phyloP scores from a whole-genome alignment of 345 rosid species.

The Euphorbia lathyris region DNA sequence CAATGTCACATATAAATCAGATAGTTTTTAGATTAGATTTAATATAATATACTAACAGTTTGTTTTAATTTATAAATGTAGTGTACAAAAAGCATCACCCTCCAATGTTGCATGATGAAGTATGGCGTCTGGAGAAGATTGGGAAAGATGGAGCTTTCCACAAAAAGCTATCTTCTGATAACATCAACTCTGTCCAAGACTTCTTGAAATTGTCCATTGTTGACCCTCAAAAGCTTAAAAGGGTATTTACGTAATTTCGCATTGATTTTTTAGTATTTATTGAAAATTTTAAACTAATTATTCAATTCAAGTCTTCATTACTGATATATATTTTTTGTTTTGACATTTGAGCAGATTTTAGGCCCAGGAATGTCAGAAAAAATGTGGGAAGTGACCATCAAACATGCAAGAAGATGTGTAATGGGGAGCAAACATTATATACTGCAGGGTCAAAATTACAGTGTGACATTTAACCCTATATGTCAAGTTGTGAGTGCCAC shows the following conservation, averaged over 20 bases:
- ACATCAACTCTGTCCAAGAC: constrained; percentile 67
- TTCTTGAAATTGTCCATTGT: constrained; percentile 61
- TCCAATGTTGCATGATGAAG: constrained; percentile 71
- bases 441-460: constrained; percentile 29
- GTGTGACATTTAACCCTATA: constrained; percentile 53
- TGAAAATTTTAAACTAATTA: too few species aligned
- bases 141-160: constrained; percentile 91
- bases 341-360: constrained; percentile 57
- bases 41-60: too few species aligned
- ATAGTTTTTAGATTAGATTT: too few species aligned
- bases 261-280: background rate
- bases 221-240: constrained; percentile 48
- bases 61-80: constrained; percentile 10
- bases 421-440: constrained; percentile 55
- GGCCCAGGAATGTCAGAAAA: constrained; percentile 74
- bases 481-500: constrained; percentile 54
- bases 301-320: background rate
- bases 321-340: background rate
- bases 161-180: constrained; percentile 43
- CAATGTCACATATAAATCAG: too few species aligned
- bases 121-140: constrained; percentile 86
- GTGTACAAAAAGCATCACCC: constrained; percentile 97
- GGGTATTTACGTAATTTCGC: constrained; percentile 27
- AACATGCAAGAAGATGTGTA: constrained; percentile 68
- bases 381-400: constrained; percentile 68